These are phyloP conservation scores for Penicillium capsulatum DNA, from an alignment of 2,329 filamentous ascomycete species.

Conservation along the genomic window DNA sequence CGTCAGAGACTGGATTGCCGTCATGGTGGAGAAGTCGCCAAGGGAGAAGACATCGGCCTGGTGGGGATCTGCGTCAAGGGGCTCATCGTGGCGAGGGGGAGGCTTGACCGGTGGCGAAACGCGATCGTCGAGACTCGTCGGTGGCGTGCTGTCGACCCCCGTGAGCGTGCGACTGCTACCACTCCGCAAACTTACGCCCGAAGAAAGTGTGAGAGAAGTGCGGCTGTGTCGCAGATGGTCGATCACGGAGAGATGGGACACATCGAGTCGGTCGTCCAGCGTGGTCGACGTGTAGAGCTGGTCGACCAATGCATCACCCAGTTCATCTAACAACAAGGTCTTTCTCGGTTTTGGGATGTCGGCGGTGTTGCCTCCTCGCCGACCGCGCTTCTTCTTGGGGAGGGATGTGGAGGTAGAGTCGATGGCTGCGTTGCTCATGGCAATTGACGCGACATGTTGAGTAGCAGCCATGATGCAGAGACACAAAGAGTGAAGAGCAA, in stretches of 20 bases:
- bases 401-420: too few species aligned
- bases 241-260: constrained; percentile 9
- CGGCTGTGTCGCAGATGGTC: constrained; percentile 17
- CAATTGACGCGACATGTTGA: too few species aligned
- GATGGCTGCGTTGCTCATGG: too few species aligned
- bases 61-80: neutral
- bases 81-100: neutral
- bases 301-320: constrained; percentile 19
- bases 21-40: constrained; percentile 31
- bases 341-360: constrained; percentile 12
- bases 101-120: neutral
- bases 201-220: constrained; percentile 5
- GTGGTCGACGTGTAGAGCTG: constrained; percentile 12
- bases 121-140: constrained; percentile 15
- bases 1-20: constrained; percentile 30
- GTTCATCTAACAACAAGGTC: constrained; percentile 17
- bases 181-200: constrained; percentile 13
- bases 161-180: constrained; percentile 16
- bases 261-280: neutral
- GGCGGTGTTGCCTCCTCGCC: constrained; percentile 7
- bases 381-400: constrained; percentile 13
- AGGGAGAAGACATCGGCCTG: constrained; percentile 26
- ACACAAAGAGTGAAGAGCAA: too few species aligned
- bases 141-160: constrained; percentile 8
- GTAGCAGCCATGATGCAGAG: too few species aligned